Percentiles rank a stretch among this genome's conserved stretches.
Evolutionary conservation across 2,329 filamentous ascomycete genomes (phyloP).

Genomic region (Phialophora expanda): DNA sequence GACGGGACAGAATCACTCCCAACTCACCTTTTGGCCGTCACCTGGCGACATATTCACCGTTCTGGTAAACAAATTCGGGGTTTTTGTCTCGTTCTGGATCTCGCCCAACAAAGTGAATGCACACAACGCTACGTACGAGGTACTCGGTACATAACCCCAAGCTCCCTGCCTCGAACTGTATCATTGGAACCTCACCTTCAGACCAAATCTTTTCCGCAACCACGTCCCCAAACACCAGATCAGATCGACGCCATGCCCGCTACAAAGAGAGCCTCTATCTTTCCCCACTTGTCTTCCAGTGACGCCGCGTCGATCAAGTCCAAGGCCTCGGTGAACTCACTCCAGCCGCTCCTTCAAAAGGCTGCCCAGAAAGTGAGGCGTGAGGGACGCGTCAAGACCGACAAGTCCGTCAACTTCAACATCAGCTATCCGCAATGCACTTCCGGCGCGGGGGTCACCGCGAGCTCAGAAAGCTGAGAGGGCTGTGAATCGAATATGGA

Average conservation of each 20-base stretch:
- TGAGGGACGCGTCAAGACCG: not conserved
- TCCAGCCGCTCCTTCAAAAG: slow-evolving; percentile 12
- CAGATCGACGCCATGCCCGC: slow-evolving; percentile 3
- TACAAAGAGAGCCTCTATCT: slow-evolving; percentile 8
- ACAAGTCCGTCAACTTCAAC: slow-evolving; percentile 12
- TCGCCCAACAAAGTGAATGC: not conserved
- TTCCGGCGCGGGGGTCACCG: not conserved
- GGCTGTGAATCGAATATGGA: not conserved
- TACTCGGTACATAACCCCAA: too few relatives aligned
- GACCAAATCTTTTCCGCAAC: too few relatives aligned
- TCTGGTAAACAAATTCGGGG: not conserved
- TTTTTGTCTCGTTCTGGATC: too few relatives aligned
- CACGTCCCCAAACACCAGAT: not conserved
- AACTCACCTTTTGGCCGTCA: not conserved
- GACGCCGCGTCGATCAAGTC: slow-evolving; percentile 14
- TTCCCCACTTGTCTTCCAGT: slow-evolving; percentile 10
- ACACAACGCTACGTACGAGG: too few relatives aligned
- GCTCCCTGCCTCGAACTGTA: not conserved
- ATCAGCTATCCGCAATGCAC: slow-evolving; percentile 11
- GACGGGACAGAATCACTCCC: not conserved
- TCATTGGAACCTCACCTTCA: not conserved
- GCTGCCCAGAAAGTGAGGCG: not conserved
- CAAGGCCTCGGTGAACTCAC: slow-evolving; percentile 7
- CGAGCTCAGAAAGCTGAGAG: not conserved
- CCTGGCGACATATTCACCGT: not conserved